Conservation (phyloP, 23 red algal genomes). For the Gracilaria gracilis region DNA sequence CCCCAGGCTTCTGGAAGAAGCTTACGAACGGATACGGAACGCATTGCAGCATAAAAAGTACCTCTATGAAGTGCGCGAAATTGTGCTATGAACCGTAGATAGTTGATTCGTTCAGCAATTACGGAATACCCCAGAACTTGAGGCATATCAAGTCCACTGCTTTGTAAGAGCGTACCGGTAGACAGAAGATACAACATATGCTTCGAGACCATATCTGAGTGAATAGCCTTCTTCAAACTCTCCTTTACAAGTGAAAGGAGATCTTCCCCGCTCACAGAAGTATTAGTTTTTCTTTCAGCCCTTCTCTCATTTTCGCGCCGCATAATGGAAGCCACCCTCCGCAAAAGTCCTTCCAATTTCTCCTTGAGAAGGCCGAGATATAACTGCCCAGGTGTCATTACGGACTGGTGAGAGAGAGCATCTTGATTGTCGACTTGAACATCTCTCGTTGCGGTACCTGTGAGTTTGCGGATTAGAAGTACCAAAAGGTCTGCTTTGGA, state of each 20-base stretch:
- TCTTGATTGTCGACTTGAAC: conserved; percentile 84
- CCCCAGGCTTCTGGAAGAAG: conserved; percentile 99
- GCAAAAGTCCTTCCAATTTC: conserved; percentile 70
- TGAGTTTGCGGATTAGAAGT: conserved; percentile 79
- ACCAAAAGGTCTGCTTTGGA: conserved; percentile 81
- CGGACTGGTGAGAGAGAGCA: conserved; percentile 86
- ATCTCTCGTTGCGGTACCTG: conserved; percentile 59
- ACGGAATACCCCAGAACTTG: conserved; percentile 83
- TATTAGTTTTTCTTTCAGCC: neutral
- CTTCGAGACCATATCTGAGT: conserved; percentile 34
- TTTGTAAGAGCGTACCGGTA: conserved; percentile 81
- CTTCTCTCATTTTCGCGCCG: conserved; percentile 47
- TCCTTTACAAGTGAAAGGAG: conserved; percentile 53
- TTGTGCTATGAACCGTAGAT: conserved; percentile 88
- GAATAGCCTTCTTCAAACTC: conserved; percentile 31
- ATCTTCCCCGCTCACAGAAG: conserved; percentile 1
- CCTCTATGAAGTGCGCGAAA: conserved; percentile 96
- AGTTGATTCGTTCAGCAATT: conserved; percentile 96
- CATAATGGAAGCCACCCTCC: conserved; percentile 23
- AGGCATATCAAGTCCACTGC: conserved; percentile 80
- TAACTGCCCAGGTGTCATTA: conserved; percentile 91
- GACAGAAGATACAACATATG: conserved; percentile 82
- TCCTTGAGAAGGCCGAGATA: conserved; percentile 94
- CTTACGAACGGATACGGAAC: conserved; percentile 77
- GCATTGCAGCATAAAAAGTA: conserved; percentile 79